Evolutionary conservation across 345 rosid genomes (phyloP).

Genomic region (Melastoma malabathricum): DNA sequence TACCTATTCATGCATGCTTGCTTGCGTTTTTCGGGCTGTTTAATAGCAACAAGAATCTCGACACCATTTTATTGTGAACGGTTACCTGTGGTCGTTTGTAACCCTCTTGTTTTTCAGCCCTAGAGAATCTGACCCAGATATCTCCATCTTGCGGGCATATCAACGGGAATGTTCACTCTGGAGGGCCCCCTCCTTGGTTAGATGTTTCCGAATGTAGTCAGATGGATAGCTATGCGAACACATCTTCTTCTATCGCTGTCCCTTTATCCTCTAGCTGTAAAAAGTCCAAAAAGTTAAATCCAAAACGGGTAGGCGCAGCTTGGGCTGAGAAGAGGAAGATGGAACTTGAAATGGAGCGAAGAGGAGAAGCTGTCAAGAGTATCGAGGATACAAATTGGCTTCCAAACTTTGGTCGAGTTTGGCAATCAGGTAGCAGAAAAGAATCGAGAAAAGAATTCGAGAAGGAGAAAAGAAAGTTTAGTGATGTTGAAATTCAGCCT

Average conservation of each 20-base stretch:
- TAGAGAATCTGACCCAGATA: constrained; percentile 19
- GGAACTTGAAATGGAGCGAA: constrained; percentile 79
- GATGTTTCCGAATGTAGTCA: constrained; percentile 31
- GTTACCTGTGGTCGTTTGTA: background rate
- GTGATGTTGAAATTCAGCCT: constrained; percentile 27
- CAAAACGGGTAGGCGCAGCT: constrained; percentile 86
- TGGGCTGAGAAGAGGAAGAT: constrained; percentile 90
- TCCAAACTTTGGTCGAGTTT: constrained; percentile 91
- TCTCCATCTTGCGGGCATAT: constrained; percentile 18
- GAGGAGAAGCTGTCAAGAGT: constrained; percentile 40
- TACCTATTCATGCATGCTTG: too few relatives aligned
- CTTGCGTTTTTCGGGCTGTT: too few relatives aligned
- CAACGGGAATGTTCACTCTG: constrained; percentile 65
- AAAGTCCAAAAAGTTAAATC: constrained; percentile 55
- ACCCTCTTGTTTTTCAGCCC: constrained; percentile 20
- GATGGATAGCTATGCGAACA: constrained; percentile 16
- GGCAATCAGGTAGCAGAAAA: constrained; percentile 86
- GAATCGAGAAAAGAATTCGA: constrained; percentile 88
- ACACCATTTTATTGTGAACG: too few relatives aligned
- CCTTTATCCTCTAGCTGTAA: constrained; percentile 20
- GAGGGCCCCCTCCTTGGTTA: constrained; percentile 84
- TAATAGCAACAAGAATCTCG: too few relatives aligned
- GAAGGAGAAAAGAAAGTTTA: constrained; percentile 43
- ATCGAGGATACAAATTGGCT: constrained; percentile 60
- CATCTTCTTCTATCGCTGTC: constrained; percentile 13